phyloP scores from a whole-genome alignment of 1,139 yeast genomes.

The Torulaspora globosa region DNA sequence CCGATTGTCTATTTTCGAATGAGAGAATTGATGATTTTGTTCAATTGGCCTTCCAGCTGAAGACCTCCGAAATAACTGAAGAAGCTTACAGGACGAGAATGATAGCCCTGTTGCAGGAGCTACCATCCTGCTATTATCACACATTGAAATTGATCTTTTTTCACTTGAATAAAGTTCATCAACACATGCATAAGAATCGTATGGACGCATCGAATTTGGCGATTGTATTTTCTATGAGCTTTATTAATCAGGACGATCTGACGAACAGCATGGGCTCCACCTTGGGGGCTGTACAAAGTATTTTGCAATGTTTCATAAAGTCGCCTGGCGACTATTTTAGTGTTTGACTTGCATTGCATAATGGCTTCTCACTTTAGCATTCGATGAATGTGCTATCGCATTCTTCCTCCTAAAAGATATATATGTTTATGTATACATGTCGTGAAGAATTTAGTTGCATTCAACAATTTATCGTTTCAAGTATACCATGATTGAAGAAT shows the following conservation, averaged over 20 bases:
- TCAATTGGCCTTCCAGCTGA: conserved; percentile 35
- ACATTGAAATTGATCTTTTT: conserved; percentile 61
- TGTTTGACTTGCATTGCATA: conserved; percentile 2
- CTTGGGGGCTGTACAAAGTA: conserved; percentile 42
- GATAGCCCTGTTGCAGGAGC: conserved; percentile 42
- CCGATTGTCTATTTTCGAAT: conserved; percentile 75
- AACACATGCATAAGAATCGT: conserved; percentile 57
- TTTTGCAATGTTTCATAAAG: conserved; percentile 39
- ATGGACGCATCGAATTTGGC: conserved; percentile 82
- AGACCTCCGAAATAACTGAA: conserved; percentile 27
- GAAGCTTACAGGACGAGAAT: conserved; percentile 30
- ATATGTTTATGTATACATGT: neutral
- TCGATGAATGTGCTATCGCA: neutral
- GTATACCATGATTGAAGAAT: too few species aligned
- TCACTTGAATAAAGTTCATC: conserved; percentile 64
- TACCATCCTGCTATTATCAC: conserved; percentile 64
- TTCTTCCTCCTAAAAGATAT: neutral
- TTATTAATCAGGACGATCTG: conserved; percentile 42
- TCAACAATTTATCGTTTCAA: too few species aligned
- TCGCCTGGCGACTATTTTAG: conserved; percentile 33
- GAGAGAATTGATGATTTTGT: conserved; percentile 53
- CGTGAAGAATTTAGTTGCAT: too few species aligned
- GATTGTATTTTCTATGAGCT: conserved; percentile 66
- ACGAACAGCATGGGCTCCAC: conserved; percentile 43
- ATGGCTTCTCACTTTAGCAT: neutral